Evolutionary conservation across 2,329 filamentous ascomycete species (phyloP).

Genomic region (Phialophora expanda): DNA sequence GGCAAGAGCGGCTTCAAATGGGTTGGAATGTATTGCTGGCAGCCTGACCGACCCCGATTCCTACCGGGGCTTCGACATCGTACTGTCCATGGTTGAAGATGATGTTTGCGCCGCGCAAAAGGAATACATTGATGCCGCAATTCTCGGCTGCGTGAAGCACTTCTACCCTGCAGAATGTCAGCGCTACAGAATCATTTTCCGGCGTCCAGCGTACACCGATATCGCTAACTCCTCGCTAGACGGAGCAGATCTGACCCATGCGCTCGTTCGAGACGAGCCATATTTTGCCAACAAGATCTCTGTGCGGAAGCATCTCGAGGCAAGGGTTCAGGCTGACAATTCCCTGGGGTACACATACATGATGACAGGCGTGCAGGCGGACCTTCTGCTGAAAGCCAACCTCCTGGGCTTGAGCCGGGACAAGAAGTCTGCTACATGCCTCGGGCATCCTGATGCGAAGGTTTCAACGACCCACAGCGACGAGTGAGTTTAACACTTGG

Average conservation of each 20-base stretch:
- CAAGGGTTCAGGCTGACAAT: not conserved
- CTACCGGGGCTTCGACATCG: constrained; percentile 19
- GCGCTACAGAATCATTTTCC: not conserved
- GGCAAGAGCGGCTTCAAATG: not conserved
- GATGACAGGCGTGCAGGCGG: constrained; percentile 7
- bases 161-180: constrained; percentile 18
- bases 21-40: constrained; percentile 4
- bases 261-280: constrained; percentile 8
- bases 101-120: constrained; percentile 3
- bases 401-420: constrained; percentile 11
- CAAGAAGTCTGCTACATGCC: constrained; percentile 4
- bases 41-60: constrained; percentile 8
- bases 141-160: constrained; percentile 19
- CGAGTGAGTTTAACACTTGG: constrained; percentile 12
- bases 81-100: constrained; percentile 14
- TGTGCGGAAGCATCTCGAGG: constrained; percentile 15
- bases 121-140: constrained; percentile 17
- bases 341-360: constrained; percentile 19
- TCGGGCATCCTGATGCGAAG: constrained; percentile 13
- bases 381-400: constrained; percentile 8
- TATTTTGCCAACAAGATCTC: constrained; percentile 15
- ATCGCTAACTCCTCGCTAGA: constrained; percentile 11
- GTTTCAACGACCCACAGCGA: constrained; percentile 12
- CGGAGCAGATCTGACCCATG: constrained; percentile 13
- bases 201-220: not conserved